Percentiles rank a stretch among this genome's conserved stretches.
These are phyloP conservation scores for Arabidopsis hybrid DNA, from an alignment of 441 rosid genomes.

Conservation along the genomic window DNA sequence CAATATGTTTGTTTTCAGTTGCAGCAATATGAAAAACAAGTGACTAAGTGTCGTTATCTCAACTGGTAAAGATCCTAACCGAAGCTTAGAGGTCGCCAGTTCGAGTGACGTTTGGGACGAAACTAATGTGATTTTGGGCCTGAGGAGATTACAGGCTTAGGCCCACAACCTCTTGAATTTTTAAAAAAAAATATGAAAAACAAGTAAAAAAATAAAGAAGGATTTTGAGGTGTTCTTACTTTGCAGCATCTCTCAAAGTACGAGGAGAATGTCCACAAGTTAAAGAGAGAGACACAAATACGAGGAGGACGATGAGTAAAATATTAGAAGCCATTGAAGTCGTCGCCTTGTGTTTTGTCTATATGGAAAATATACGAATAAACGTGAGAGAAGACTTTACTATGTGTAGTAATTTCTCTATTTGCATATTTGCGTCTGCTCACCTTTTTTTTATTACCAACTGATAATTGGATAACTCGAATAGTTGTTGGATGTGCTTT, in stretches of 20 bases:
- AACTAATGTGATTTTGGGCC: too few species aligned
- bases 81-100: too few species aligned
- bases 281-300: slow-evolving; percentile 1
- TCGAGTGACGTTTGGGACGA: too few species aligned
- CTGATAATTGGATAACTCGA: slow-evolving; percentile 1
- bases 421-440: background rate
- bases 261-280: slow-evolving; percentile 1
- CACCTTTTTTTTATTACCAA: background rate
- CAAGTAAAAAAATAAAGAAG: background rate
- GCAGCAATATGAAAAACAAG: background rate
- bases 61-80: too few species aligned
- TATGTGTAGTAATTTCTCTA: background rate
- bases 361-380: slow-evolving; percentile 7
- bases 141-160: too few species aligned
- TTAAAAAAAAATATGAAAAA: too few species aligned
- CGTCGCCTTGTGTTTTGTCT: slow-evolving; percentile 5
- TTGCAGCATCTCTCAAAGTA: slow-evolving; percentile 5
- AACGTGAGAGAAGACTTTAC: background rate
- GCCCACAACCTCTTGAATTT: too few species aligned
- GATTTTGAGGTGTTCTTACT: slow-evolving; percentile 10
- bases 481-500: background rate
- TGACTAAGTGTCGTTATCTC: too few species aligned
- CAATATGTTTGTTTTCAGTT: background rate
- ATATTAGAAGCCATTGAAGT: slow-evolving; percentile 19
- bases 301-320: slow-evolving; percentile 19